Evolutionary conservation across 2,329 filamentous ascomycete species (phyloP).

Genomic region (Xylaria sp.): DNA sequence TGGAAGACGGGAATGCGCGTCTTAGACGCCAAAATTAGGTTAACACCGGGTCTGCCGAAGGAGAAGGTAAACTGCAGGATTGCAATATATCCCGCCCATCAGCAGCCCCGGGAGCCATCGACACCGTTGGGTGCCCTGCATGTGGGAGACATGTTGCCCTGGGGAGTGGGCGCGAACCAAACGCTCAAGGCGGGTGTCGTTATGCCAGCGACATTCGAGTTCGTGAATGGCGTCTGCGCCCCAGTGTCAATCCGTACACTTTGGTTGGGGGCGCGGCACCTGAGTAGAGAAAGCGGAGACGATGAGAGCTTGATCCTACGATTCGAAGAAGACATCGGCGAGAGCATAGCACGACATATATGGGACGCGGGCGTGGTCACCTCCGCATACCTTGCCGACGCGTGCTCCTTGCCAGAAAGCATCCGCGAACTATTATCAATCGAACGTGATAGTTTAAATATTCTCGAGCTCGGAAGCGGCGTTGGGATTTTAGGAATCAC

Average conservation of each 20-base stretch:
- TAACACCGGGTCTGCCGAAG: constrained; percentile 28
- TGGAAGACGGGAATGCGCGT: constrained; percentile 54
- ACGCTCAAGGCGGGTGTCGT: constrained; percentile 35
- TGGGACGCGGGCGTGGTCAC: constrained; percentile 67
- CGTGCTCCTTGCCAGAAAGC: constrained; percentile 27
- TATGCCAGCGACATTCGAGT: constrained; percentile 43
- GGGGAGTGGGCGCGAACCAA: constrained; percentile 16
- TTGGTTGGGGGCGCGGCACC: neutral
- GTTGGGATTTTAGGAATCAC: constrained; percentile 66
- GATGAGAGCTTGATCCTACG: constrained; percentile 50
- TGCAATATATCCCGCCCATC: constrained; percentile 37
- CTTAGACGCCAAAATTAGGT: constrained; percentile 48
- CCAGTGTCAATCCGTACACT: constrained; percentile 43
- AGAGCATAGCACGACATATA: constrained; percentile 68
- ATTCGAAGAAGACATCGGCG: constrained; percentile 66
- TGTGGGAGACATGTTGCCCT: constrained; percentile 37
- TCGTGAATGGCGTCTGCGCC: constrained; percentile 38
- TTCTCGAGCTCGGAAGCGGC: constrained; percentile 67
- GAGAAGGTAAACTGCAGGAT: constrained; percentile 36
- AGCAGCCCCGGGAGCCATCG: constrained; percentile 7
- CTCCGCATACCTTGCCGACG: constrained; percentile 50
- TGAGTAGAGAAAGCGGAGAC: neutral
- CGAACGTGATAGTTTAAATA: constrained; percentile 50
- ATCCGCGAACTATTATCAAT: constrained; percentile 35
- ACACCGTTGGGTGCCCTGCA: constrained; percentile 31